Percentiles rank a stretch among this genome's conserved stretches.
Evolutionary conservation across 352 stramenopile species (phyloP).

Genomic region (Globisporangium acanthophoron): DNA sequence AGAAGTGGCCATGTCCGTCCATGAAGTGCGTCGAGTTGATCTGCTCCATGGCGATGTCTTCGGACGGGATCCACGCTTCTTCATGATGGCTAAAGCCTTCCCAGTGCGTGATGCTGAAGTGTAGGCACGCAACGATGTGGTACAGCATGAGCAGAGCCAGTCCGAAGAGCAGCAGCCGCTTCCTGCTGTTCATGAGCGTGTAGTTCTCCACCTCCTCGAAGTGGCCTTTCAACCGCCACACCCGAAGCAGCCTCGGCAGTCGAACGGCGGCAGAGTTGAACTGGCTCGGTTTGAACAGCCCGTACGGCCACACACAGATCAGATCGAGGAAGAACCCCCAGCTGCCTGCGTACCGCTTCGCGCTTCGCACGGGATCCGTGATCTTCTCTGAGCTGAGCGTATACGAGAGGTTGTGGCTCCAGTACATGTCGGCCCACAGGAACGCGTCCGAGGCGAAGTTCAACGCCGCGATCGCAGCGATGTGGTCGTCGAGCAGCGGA

Average conservation of each 20-base stretch:
- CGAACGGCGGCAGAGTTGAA: slow-evolving; percentile 18
- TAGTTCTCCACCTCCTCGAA: slow-evolving; percentile 31
- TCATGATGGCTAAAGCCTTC: slow-evolving; percentile 38
- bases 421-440: slow-evolving; percentile 43
- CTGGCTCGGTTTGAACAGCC: slow-evolving; percentile 18
- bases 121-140: slow-evolving; percentile 43
- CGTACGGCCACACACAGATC: slow-evolving; percentile 30
- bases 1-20: slow-evolving; percentile 17
- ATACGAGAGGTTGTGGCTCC: slow-evolving; percentile 45
- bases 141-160: slow-evolving; percentile 44
- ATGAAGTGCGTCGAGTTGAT: slow-evolving; percentile 30
- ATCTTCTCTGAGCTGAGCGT: slow-evolving; percentile 44
- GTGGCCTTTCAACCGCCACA: slow-evolving; percentile 32
- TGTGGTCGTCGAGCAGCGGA: slow-evolving; percentile 21
- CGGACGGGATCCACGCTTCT: slow-evolving; percentile 38
- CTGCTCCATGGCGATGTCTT: slow-evolving; percentile 32
- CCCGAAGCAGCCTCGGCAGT: slow-evolving; percentile 26
- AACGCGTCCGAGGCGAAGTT: slow-evolving; percentile 29
- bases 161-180: slow-evolving; percentile 32
- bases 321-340: slow-evolving; percentile 28
- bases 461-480: slow-evolving; percentile 23
- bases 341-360: slow-evolving; percentile 30
- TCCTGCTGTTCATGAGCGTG: slow-evolving; percentile 30
- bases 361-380: slow-evolving; percentile 25
- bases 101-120: slow-evolving; percentile 41